Base-by-base conservation (phyloP, 2,329 filamentous ascomycete species). In the Venturia oleaginea region DNA sequence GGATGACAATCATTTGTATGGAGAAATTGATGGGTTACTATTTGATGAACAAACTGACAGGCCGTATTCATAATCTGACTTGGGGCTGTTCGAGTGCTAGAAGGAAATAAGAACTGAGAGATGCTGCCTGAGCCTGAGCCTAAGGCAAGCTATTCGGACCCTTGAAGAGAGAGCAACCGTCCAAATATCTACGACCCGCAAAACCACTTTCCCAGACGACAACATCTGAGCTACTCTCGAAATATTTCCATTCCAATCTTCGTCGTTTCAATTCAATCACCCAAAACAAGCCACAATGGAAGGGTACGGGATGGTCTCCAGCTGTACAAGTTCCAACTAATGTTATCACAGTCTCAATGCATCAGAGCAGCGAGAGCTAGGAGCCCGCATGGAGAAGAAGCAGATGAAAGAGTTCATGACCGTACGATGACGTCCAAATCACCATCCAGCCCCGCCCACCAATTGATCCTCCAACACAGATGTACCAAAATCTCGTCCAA, bases 371-470 rank as follows among this genome's bases (percentile, higher is more conserved):
- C 90, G 91, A 80, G 91, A 94, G 83, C 89, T 99, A 75, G 89
- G 96, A 79, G 80, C 86, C 80, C 91, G 94, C 78, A 92, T 99
- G 86, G 92, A 97, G 82, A 90, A 90, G 80, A 95, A 94, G 80
- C 94, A 99, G 80, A 91, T 99, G 84, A 96, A 96, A 81, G 93
- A 97, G 76, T 97, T 99, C 76, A 96, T 97, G 88, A 90, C 86
- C 72, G 94, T 97, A 84, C 71, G 91, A 83, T 30, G 22, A 24
- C 55, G 24, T 11, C 6, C 40, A 60, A 42, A 1, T 40, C 37
- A 27, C 32, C 34, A n/a, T 30, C 54, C 40, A 43, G 34, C 30
- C 54, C 63, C 62, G 32, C 42, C 64, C 63, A 65, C 68, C 62
- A 67, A 66, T 63, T 62, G 61, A 46, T 57, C 38, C 60, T 48